Conservation (phyloP, 1,139 yeast species). For the Zygotorulaspora mrakii region DNA sequence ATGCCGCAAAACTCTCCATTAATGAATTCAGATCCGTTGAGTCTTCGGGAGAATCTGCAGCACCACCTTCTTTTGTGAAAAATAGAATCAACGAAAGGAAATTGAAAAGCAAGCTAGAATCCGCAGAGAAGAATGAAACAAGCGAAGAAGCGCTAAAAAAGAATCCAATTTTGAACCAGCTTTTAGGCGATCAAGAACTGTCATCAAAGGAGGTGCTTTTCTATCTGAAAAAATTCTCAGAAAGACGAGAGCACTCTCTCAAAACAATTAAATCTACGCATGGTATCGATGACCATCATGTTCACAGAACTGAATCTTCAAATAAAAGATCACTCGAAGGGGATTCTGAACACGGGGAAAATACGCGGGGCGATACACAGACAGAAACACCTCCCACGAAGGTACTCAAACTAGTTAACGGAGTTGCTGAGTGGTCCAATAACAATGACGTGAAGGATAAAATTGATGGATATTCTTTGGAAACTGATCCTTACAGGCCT, state of each 20-base stretch:
- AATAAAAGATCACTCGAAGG: constrained; percentile 9
- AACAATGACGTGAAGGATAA: constrained; percentile 27
- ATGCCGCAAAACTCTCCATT: constrained; percentile 70
- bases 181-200: constrained; percentile 43
- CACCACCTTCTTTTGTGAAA: constrained; percentile 79
- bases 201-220: constrained; percentile 45
- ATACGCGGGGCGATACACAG: constrained; percentile 20
- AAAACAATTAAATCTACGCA: constrained; percentile 35
- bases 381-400: constrained; percentile 22
- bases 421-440: constrained; percentile 18
- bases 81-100: constrained; percentile 44
- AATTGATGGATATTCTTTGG: constrained; percentile 36
- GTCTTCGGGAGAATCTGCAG: constrained; percentile 44
- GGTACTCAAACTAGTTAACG: constrained; percentile 25
- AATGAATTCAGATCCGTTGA: constrained; percentile 58
- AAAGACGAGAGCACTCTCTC: constrained; percentile 40
- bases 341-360: constrained; percentile 7
- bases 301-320: constrained; percentile 22
- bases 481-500: constrained; percentile 48
- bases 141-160: constrained; percentile 39
- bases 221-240: constrained; percentile 44
- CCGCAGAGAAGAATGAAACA: constrained; percentile 33
- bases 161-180: constrained; percentile 41
- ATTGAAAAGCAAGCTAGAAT: constrained; percentile 36
- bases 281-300: constrained; percentile 30